Conservation (phyloP, 805 yeast species). For the Yamadazyma phyllophila region DNA sequence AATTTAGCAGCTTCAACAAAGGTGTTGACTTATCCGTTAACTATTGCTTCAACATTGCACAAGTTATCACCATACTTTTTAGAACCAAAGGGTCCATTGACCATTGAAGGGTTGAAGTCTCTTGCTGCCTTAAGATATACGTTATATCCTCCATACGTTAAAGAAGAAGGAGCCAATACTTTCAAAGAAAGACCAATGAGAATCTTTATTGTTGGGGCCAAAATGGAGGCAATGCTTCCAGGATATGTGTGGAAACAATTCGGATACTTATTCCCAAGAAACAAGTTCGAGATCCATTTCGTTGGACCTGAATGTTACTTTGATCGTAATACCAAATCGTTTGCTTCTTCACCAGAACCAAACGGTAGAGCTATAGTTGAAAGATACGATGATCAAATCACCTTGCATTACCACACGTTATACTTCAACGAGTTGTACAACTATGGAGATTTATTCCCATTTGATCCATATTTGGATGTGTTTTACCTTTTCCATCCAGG, state of each 20-base stretch:
- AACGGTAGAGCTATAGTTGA: conserved; percentile 63
- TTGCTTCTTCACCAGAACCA: conserved; percentile 48
- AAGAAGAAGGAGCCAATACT: conserved; percentile 47
- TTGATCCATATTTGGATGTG: conserved; percentile 92
- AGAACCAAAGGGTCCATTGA: conserved; percentile 81
- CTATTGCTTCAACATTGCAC: conserved; percentile 81
- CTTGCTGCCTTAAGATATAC: conserved; percentile 91
- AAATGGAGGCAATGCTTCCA: conserved; percentile 91
- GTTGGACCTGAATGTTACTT: conserved; percentile 90
- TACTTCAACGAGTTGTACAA: conserved; percentile 90
- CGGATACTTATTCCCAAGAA: conserved; percentile 78
- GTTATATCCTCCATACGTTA: conserved; percentile 62
- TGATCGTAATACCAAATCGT: conserved; percentile 64
- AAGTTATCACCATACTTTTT: conserved; percentile 80
- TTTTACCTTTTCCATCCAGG: conserved; percentile 97
- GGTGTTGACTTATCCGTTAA: conserved; percentile 88
- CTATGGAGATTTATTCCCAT: conserved; percentile 93
- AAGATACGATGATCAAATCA: conserved; percentile 69
- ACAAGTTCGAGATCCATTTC: conserved; percentile 82
- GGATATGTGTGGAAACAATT: conserved; percentile 95
- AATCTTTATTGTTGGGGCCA: conserved; percentile 84
- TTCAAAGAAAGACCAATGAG: conserved; percentile 87
- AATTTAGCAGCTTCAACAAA: conserved; percentile 94
- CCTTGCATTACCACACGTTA: conserved; percentile 81
- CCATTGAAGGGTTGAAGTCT: conserved; percentile 90